phyloP scores from a whole-genome alignment of 192 early-diverging fungal genomes.

The Geranomyces variabilis region DNA sequence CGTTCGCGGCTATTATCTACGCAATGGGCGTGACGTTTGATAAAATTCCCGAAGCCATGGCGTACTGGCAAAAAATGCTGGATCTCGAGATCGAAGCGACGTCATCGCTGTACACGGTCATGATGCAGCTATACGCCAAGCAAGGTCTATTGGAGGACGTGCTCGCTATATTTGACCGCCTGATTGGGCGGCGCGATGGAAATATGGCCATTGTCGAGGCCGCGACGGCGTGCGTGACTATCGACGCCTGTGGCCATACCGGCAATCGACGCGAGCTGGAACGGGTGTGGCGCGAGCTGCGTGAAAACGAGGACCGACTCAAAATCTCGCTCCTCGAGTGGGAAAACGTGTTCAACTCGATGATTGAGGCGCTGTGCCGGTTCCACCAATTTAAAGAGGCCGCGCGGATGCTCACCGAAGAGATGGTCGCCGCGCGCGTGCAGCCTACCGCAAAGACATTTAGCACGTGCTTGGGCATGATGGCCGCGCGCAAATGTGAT shows the following conservation, averaged over 20 bases:
- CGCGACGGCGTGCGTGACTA: constrained; percentile 18
- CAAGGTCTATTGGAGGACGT: constrained; percentile 8
- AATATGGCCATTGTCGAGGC: constrained; percentile 1
- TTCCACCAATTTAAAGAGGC: constrained; percentile 3
- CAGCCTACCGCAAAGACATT: constrained; percentile 19
- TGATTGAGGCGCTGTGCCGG: constrained; percentile 24
- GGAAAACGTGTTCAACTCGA: constrained; percentile 23
- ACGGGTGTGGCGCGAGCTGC: constrained; percentile 8
- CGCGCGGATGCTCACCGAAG: constrained; percentile 8
- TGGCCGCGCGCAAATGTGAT: neutral
- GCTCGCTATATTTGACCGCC: constrained; percentile 11
- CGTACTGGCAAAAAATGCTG: constrained; percentile 1
- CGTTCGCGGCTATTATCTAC: constrained; percentile 24
- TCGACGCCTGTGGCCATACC: constrained; percentile 21
- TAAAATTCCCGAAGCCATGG: neutral
- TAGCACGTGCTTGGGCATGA: constrained; percentile 1
- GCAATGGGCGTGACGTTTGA: constrained; percentile 7
- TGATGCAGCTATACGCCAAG: constrained; percentile 20
- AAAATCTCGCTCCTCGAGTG: constrained; percentile 22
- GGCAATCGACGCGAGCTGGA: neutral
- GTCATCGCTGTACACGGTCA: constrained; percentile 11
- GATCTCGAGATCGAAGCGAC: neutral
- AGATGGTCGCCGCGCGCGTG: constrained; percentile 3
- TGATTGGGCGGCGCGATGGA: constrained; percentile 1
- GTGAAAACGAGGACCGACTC: neutral